phyloP scores from a whole-genome alignment of 345 rosid genomes.

The Mercurialis annua region DNA sequence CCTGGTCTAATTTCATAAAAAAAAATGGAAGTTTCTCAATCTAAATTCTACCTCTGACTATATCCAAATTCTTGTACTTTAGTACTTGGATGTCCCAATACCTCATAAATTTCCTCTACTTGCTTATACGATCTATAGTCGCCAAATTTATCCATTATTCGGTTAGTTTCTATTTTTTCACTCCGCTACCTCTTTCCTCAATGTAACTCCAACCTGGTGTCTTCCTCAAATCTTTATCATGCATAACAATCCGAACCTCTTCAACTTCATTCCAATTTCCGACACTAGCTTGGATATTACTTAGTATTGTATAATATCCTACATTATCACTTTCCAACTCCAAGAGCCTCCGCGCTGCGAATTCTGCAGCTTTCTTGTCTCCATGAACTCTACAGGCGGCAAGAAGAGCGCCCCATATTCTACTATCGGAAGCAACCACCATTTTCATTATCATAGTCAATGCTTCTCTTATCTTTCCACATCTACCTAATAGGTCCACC shows the following conservation, averaged over 20 bases:
- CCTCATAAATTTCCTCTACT: conserved; percentile 20
- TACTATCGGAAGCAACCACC: not conserved
- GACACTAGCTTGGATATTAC: not conserved
- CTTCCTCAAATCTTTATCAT: conserved; percentile 5
- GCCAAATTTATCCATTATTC: conserved; percentile 24
- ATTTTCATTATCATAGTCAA: not conserved
- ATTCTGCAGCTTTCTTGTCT: not conserved
- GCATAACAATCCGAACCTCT: not conserved
- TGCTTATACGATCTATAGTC: conserved; percentile 20
- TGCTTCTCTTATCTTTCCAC: conserved; percentile 1
- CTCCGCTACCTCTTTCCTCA: conserved; percentile 5
- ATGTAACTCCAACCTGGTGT: conserved; percentile 2
- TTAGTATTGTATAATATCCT: not conserved
- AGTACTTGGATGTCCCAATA: conserved; percentile 14
- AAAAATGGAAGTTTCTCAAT: too few relatives aligned
- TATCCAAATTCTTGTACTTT: conserved; percentile 10
- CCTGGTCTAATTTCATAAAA: too few relatives aligned
- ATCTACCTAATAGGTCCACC: conserved; percentile 3
- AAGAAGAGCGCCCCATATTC: conserved; percentile 1
- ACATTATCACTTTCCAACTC: conserved; percentile 1
- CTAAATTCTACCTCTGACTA: too few relatives aligned
- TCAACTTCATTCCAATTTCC: conserved; percentile 2
- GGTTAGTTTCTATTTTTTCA: too few relatives aligned
- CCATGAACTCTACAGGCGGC: conserved; percentile 2
- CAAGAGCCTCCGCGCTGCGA: not conserved